These are phyloP conservation scores for Bretschneidera sinensis DNA, from an alignment of 345 rosid species.

Conservation along the genomic window DNA sequence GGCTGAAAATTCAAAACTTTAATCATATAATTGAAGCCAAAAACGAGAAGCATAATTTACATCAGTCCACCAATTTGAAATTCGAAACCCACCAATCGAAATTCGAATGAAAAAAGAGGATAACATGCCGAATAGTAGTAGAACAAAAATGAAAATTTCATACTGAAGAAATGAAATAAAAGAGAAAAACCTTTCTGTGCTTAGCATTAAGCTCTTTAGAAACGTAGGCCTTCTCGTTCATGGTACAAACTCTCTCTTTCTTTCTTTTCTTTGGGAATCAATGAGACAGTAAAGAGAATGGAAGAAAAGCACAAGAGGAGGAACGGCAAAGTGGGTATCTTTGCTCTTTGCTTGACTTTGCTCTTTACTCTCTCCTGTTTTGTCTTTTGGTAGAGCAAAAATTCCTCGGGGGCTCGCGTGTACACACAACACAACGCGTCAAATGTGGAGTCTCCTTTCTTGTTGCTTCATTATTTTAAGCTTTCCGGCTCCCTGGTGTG, in stretches of 20 bases:
- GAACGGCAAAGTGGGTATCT: conserved; percentile 22
- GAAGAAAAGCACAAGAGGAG: conserved; percentile 8
- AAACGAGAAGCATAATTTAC: background rate
- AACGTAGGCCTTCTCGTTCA: conserved; percentile 65
- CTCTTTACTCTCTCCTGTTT: background rate
- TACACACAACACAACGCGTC: conserved; percentile 4
- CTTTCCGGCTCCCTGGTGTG: background rate
- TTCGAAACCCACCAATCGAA: background rate
- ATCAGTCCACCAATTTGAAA: background rate
- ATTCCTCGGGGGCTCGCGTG: conserved; percentile 23
- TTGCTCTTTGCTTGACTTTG: conserved; percentile 4
- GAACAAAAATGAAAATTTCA: background rate
- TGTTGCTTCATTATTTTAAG: conserved; percentile 8
- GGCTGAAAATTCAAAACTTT: background rate
- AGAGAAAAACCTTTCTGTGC: conserved; percentile 49
- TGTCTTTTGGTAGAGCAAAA: too few relatives aligned
- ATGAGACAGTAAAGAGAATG: conserved; percentile 12
- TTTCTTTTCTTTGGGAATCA: conserved; percentile 14
- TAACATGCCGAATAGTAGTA: background rate
- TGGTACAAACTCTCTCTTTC: conserved; percentile 17
- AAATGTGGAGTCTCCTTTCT: background rate
- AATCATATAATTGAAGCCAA: background rate
- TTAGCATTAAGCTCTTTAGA: conserved; percentile 55
- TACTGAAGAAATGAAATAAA: background rate
- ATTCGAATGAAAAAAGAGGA: background rate